phyloP scores from a whole-genome alignment of 768 basidiomycete genomes.

The Rhodotorula diobovata region DNA sequence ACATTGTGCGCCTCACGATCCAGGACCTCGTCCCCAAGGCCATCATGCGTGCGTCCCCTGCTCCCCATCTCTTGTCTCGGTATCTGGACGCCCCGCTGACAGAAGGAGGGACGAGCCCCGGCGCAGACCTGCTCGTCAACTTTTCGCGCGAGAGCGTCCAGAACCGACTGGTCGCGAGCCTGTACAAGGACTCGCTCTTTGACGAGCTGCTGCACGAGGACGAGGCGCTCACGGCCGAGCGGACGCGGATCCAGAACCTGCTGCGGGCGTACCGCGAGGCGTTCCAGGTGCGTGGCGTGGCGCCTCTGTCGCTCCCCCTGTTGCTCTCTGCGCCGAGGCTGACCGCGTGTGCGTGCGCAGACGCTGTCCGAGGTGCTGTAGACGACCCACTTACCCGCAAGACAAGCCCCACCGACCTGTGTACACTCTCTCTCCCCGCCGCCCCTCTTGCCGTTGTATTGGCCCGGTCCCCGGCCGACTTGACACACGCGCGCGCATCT shows the following conservation, averaged over 20 bases:
- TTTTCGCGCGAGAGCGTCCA: conserved; percentile 94
- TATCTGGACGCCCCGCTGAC: neutral
- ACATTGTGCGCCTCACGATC: conserved; percentile 91
- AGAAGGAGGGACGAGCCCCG: neutral
- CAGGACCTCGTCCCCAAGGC: conserved; percentile 96
- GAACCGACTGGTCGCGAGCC: conserved; percentile 83
- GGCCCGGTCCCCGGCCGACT: no score
- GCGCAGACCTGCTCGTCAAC: conserved; percentile 70
- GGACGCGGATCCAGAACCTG: conserved; percentile 85
- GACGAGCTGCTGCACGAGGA: conserved; percentile 88
- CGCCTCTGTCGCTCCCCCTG: neutral
- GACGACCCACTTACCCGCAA: neutral
- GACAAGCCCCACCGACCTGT: neutral
- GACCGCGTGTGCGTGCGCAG: neutral
- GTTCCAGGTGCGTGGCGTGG: conserved; percentile 30
- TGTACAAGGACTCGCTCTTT: conserved; percentile 94
- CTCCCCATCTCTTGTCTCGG: neutral
- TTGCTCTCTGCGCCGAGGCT: no score
- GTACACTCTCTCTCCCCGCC: neutral
- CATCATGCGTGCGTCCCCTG: conserved; percentile 68
- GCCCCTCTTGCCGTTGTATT: no score
- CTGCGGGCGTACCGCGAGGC: conserved; percentile 86
- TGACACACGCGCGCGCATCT: no score
- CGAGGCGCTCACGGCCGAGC: conserved; percentile 86
- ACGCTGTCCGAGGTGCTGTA: conserved; percentile 35